Evolutionary conservation across 75 land plant species (phyloP).

Genomic region (Gnetum montanum): DNA sequence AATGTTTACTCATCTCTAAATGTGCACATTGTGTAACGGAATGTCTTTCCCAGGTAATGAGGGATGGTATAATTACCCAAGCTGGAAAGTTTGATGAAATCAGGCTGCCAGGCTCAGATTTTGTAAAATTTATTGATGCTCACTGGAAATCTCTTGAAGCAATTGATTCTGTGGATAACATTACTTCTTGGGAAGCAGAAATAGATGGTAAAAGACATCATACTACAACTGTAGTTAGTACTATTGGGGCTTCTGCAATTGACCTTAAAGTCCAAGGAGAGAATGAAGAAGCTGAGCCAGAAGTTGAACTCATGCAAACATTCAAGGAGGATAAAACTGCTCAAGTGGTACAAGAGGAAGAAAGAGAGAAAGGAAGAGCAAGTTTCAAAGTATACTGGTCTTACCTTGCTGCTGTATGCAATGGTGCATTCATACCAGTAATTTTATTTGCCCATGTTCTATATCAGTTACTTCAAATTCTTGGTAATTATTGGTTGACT

Average conservation of each 20-base stretch:
- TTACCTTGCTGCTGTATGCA: slow-evolving; percentile 88
- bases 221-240: too few relatives aligned
- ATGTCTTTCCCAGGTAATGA: slow-evolving; percentile 52
- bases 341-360: slow-evolving; percentile 96
- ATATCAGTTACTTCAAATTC: slow-evolving; percentile 86
- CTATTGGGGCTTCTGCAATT: too few relatives aligned
- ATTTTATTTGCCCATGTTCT: slow-evolving; percentile 62
- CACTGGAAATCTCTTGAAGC: slow-evolving; percentile 52
- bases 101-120: slow-evolving; percentile 44
- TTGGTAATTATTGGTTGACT: slow-evolving; percentile 98
- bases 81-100: slow-evolving; percentile 60
- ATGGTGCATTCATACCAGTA: slow-evolving; percentile 62
- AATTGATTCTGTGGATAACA: too few relatives aligned
- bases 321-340: slow-evolving; percentile 62
- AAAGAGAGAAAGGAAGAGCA: slow-evolving; percentile 80
- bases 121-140: slow-evolving; percentile 62
- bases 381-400: slow-evolving; percentile 80
- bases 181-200: too few relatives aligned
- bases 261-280: too few relatives aligned
- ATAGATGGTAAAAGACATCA: too few relatives aligned
- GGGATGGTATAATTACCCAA: slow-evolving; percentile 66
- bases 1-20: too few relatives aligned
- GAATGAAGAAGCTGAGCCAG: too few relatives aligned
- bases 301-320: too few relatives aligned
- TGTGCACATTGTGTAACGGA: too few relatives aligned